phyloP scores from a whole-genome alignment of 352 stramenopile species.

The Pythium dissimile region DNA sequence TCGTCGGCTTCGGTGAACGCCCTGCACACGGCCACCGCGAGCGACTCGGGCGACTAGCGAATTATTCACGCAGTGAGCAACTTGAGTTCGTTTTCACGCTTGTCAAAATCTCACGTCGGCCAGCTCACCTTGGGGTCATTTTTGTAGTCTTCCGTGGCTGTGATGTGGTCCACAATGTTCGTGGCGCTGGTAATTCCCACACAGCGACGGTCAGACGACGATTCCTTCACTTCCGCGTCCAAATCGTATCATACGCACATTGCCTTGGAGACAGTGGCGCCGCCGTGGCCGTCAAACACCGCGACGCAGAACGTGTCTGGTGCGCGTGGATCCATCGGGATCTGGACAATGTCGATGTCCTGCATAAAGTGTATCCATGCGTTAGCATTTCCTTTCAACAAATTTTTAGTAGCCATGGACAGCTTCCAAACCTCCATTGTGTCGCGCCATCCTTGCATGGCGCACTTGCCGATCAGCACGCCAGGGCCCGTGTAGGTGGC shows the following conservation, averaged over 20 bases:
- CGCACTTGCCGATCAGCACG: constrained; percentile 60
- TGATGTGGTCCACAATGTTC: constrained; percentile 60
- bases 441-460: constrained; percentile 86
- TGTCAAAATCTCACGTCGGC: background rate
- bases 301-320: constrained; percentile 65
- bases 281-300: constrained; percentile 85
- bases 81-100: background rate
- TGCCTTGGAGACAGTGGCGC: constrained; percentile 55
- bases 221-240: background rate
- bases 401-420: background rate
- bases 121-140: constrained; percentile 46
- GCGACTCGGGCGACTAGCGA: constrained; percentile 53
- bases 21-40: constrained; percentile 70
- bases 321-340: constrained; percentile 54
- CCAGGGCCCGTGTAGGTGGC: constrained; percentile 33
- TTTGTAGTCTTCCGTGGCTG: constrained; percentile 70
- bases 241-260: constrained; percentile 43
- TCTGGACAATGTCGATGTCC: constrained; percentile 72
- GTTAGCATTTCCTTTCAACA: background rate
- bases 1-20: constrained; percentile 76
- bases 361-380: constrained; percentile 12
- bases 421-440: constrained; percentile 67
- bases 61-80: background rate
- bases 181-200: constrained; percentile 48
- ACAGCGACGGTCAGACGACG: background rate